These are phyloP conservation scores for Goffeauzyma gilvescens DNA, from an alignment of 768 basidiomycete genomes.

Conservation along the genomic window DNA sequence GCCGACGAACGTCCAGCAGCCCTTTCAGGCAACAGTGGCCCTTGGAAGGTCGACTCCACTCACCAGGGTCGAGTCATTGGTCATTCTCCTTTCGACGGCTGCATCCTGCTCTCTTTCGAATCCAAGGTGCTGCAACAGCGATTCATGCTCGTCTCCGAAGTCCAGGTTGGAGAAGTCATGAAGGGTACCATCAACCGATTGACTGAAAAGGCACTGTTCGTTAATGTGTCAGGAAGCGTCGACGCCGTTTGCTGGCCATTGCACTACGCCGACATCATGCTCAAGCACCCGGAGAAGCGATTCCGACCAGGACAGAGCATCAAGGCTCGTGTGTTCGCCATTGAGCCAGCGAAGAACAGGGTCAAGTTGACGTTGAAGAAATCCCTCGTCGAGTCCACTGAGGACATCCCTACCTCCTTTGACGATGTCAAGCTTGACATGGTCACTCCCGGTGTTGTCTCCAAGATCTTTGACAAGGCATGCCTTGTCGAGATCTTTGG, in stretches of 20 bases:
- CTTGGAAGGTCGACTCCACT: conserved; percentile 58
- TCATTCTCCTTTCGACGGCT: conserved; percentile 63
- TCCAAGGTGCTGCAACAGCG: conserved; percentile 63
- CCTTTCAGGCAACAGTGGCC: conserved; percentile 49
- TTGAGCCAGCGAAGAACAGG: conserved; percentile 62
- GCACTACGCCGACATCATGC: conserved; percentile 83
- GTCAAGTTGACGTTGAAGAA: conserved; percentile 81
- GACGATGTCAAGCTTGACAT: conserved; percentile 53
- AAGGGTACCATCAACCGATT: conserved; percentile 68
- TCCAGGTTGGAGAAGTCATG: conserved; percentile 66
- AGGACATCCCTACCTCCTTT: conserved; percentile 48
- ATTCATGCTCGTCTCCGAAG: conserved; percentile 63
- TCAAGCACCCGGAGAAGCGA: conserved; percentile 78
- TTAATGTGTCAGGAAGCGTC: conserved; percentile 66
- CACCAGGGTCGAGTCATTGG: conserved; percentile 78
- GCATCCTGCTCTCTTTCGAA: conserved; percentile 72
- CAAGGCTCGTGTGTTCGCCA: conserved; percentile 69
- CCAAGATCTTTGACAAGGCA: conserved; percentile 60
- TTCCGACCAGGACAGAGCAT: conserved; percentile 67
- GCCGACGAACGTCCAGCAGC: conserved; percentile 76
- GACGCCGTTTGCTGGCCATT: conserved; percentile 86
- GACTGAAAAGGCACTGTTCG: conserved; percentile 59
- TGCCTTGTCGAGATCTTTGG: conserved; percentile 81
- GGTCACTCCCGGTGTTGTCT: conserved; percentile 63
- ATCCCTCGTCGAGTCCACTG: conserved; percentile 58